Base-by-base conservation (phyloP, 202 grass and related monocot species). In the Musa balbisiana region DNA sequence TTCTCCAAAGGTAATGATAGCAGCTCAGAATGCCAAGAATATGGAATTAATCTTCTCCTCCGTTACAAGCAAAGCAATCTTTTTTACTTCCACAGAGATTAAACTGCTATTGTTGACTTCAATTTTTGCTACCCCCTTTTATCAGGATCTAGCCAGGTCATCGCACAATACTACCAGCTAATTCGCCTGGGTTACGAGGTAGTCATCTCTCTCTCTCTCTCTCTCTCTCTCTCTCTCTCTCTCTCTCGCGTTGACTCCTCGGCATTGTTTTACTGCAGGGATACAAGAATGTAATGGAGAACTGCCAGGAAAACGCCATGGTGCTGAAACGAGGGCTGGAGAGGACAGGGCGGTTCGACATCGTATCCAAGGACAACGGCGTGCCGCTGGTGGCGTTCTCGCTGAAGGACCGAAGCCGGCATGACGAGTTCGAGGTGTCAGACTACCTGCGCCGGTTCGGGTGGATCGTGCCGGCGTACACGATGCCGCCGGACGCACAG, bases 111-210 rank as follows among this genome's bases (percentile, higher is more conserved):
- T 33, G 9, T 19, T 1, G 8, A 11, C 5, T 43, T 43, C 33
- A 52, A 26, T 66, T 16, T 13, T 49, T 53, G 23, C 29, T 8
- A 15, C 10, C 14, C 17, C 50, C 74, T 64, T 58, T 70, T 3
- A 53, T 3, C 52, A 87, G 85, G 93, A 8, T 93, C 93, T 13
- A 97, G 93, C 73, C 93, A 97, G 8, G 84, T 97, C 29, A 97
- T 97, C 78, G 93, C 93, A 0, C 93, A 97, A 76, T 97, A 97
- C 80, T 97, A 97, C 81, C 93, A 97, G 84, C 86, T 97, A 52
- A 97, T 97, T 74, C 93, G 93, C 74, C 84, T 93, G 49, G 93
- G 93, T n/a, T 93, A 81, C 79, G 93, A 97, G 92, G 90, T 83
- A 83, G 62, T 43, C 33, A 43, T 43, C 33, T 43, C 33, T 43